Evolutionary conservation across 257 asterid genomes (phyloP).

Genomic region (Euphrasia confusa): DNA sequence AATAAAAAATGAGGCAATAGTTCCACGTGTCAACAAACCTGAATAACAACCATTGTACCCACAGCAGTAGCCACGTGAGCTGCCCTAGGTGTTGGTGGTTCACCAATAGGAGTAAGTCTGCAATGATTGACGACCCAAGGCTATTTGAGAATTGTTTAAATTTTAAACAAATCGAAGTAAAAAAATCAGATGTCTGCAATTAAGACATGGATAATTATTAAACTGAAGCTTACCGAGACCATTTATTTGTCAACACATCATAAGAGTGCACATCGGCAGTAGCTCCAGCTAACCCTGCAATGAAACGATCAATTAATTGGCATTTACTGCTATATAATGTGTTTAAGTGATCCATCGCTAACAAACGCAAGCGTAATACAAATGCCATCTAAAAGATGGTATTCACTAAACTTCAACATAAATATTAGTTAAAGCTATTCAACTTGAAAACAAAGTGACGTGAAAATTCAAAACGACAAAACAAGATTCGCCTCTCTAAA

Average conservation of each 20-base stretch:
- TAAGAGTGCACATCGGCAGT: slow-evolving; percentile 96
- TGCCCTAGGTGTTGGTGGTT: slow-evolving; percentile 97
- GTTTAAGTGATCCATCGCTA: not conserved
- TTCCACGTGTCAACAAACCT: slow-evolving; percentile 47
- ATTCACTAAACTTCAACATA: slow-evolving; percentile 3
- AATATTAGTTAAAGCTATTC: not conserved
- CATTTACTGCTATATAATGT: not conserved
- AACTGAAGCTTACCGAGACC: slow-evolving; percentile 70
- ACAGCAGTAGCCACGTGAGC: slow-evolving; percentile 99
- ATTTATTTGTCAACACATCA: slow-evolving; percentile 79
- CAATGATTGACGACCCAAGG: not conserved
- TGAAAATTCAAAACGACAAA: slow-evolving; percentile 8
- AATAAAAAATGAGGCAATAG: not conserved
- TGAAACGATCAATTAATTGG: slow-evolving; percentile 23
- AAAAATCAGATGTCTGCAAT: not conserved
- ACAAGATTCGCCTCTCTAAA: slow-evolving; percentile 3
- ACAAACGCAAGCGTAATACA: slow-evolving; percentile 1
- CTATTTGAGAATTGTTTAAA: not conserved
- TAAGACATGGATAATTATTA: slow-evolving; percentile 1
- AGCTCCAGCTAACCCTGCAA: slow-evolving; percentile 96
- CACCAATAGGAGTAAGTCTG: not conserved
- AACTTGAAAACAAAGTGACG: not conserved
- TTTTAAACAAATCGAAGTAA: not conserved
- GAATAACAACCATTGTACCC: slow-evolving; percentile 60
- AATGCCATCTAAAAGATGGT: slow-evolving; percentile 14